phyloP scores from a whole-genome alignment of 495 filamentous ascomycete genomes.

The Collariella sp. region DNA sequence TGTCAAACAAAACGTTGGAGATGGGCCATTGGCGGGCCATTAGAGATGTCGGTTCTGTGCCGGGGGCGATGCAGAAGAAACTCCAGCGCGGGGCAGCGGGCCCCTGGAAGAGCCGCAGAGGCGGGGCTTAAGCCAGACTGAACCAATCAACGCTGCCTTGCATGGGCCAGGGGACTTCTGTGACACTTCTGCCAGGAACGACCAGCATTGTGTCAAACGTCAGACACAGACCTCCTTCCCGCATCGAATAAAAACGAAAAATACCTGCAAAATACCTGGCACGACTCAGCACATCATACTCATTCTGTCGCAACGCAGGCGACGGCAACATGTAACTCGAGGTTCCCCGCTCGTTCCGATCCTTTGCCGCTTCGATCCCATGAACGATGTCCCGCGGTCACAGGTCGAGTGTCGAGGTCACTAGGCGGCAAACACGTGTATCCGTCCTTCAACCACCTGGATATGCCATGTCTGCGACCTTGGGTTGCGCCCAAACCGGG shows the following conservation, averaged over 20 bases:
- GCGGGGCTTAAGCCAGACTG: constrained; percentile 2
- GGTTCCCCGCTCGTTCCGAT: constrained; percentile 3
- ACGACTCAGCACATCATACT: constrained; percentile 11
- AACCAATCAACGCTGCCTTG: constrained; percentile 22
- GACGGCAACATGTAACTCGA: not conserved
- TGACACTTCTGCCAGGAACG: constrained; percentile 27
- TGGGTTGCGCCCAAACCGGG: too few species aligned
- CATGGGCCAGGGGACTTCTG: constrained; percentile 27
- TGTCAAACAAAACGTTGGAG: constrained; percentile 28
- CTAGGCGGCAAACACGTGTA: constrained; percentile 7
- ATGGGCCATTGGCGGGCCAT: constrained; percentile 13
- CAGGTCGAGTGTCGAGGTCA: not conserved
- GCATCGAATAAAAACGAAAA: not conserved
- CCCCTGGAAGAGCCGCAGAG: constrained; percentile 25
- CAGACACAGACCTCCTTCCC: constrained; percentile 23
- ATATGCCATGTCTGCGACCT: too few species aligned
- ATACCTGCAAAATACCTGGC: constrained; percentile 15
- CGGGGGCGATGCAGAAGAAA: too few species aligned
- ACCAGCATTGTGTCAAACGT: constrained; percentile 25
- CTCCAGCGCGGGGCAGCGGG: constrained; percentile 12
- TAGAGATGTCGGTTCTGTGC: too few species aligned
- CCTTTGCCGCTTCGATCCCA: not conserved
- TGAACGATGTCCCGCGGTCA: not conserved
- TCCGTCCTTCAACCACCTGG: too few species aligned
- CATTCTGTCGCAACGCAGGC: not conserved